Base-by-base conservation (phyloP, 352 stramenopile genomes). In the Pythium rhizo-oryzae region DNA sequence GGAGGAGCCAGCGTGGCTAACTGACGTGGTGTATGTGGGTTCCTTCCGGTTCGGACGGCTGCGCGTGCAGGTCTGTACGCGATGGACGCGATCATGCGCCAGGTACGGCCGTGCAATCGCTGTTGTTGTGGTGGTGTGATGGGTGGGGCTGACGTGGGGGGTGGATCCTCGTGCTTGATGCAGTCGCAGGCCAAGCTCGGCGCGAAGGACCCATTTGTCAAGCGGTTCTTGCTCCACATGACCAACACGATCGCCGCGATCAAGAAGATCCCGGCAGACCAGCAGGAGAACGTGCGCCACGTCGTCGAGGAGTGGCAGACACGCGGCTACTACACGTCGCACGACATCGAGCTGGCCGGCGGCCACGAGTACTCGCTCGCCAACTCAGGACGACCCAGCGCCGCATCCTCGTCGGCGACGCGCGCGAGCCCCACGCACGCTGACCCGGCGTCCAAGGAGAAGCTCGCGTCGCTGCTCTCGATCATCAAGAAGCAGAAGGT, bases 401-500 rank as follows among this genome's bases (percentile, higher is more conserved):
- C 41, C 7, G 9, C 49, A 39, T 44, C 35, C 23, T 23, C 35
- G 39, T 41, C 39, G 37, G 9, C 56, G 8, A 59, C 51, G n/a
- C 51, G 52, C 4, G 52, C 47, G 1, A 74, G 68, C 47, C 62
- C 68, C n/a, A 74, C 37, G 19, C 61, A 74, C 19, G 56, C 49
- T 3, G 69, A 71, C 33, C 8, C 62, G 7, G 69, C 69, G 1
- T 75, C 69, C 18, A 75, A 75, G 47, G 58, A 70, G 28, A 70
- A 75, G 63, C 62, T 96, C 28, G 84, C 87, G 9, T 94, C 85
- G 39, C 68, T 96, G 47, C 59, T 96, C 37, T 92, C 84, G 12
- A 92, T 93, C 43, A 82, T 94, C 67, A 94, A 94, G 74, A 89
- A 93, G 53, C 85, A 91, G 57, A 93, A 93, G 47, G 84, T 88